Evolutionary conservation across 148 eudicot species (phyloP), one percentile per base, ranked within the genome.

Genomic region (Suaeda aralocaspica): DNA sequence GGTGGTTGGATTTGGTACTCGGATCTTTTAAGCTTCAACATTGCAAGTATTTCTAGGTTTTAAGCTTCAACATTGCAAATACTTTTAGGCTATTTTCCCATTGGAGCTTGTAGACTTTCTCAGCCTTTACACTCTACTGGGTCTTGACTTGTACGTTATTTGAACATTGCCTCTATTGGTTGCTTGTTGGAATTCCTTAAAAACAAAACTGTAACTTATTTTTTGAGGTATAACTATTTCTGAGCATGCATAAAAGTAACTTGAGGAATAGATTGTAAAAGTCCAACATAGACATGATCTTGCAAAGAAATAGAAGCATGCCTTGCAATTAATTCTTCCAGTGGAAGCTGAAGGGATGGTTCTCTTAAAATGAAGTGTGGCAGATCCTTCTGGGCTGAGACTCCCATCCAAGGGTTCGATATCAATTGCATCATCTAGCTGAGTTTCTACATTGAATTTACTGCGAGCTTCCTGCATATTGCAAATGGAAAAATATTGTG

Each of bases 301-400:
- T n/a, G 29, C 12, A 24, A 59, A 49, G n/a, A 53, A 53, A 45
- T 39, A 67, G 57, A 66, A 66, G 45, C 73, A 71, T 78, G 85
- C 98, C 96, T 93, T 93, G 95, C 98, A 90, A 77, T 71, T 84
- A 69, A 93, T 78, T 83, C 89, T 87, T 68, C 83, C 85, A 68
- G 66, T 58, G 41, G 87, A 85, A 77, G 87, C 74, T 56, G 89
- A 88, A 76, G 86, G 83, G 66, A 88, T 80, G 34, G 75, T 68
- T 82, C 98, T 87, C 74, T 72, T 86, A 29, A 88, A 90, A 70
- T 83, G 88, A 49, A 93, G 77, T n/a, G 50, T 9, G 3, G 95
- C 91, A 74, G 88, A 84, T 76, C 98, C 98, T 68, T 90, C 87
- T 51, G 85, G 81, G 82, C 72, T 84, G 74, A 93, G 88, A 82